Evolutionary conservation across 495 filamentous ascomycete genomes (phyloP).

Genomic region (Podospora tetraspora): DNA sequence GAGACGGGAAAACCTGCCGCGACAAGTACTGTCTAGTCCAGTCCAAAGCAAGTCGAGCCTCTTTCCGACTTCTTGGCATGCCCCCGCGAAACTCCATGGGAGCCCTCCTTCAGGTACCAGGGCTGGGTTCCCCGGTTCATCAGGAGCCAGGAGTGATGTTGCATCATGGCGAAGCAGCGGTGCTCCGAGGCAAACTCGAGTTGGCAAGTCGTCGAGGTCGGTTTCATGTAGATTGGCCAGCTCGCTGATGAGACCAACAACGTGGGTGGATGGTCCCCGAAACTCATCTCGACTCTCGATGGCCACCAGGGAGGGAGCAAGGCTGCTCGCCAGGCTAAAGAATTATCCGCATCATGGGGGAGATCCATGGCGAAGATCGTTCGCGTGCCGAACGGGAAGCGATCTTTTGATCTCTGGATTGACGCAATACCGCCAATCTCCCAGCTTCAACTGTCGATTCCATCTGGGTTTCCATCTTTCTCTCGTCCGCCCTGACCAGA

Average conservation of each 20-base stretch:
- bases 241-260: constrained; percentile 7
- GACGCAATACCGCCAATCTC: background rate
- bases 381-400: constrained; percentile 2
- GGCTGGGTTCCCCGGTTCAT: constrained; percentile 8
- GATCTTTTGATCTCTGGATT: background rate
- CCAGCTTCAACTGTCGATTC: background rate
- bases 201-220: background rate
- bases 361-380: constrained; percentile 12
- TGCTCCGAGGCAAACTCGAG: background rate
- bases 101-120: background rate
- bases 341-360: constrained; percentile 12
- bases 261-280: background rate
- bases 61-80: background rate
- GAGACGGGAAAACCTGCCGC: background rate
- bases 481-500: background rate
- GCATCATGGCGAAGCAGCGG: background rate
- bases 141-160: background rate
- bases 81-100: background rate
- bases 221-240: constrained; percentile 12
- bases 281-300: background rate
- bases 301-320: constrained; percentile 1
- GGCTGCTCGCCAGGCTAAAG: constrained; percentile 6
- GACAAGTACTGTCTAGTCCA: background rate
- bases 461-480: background rate
- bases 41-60: background rate